Conservation (phyloP, 2,329 filamentous ascomycete genomes). For the Beauveria medogensis region DNA sequence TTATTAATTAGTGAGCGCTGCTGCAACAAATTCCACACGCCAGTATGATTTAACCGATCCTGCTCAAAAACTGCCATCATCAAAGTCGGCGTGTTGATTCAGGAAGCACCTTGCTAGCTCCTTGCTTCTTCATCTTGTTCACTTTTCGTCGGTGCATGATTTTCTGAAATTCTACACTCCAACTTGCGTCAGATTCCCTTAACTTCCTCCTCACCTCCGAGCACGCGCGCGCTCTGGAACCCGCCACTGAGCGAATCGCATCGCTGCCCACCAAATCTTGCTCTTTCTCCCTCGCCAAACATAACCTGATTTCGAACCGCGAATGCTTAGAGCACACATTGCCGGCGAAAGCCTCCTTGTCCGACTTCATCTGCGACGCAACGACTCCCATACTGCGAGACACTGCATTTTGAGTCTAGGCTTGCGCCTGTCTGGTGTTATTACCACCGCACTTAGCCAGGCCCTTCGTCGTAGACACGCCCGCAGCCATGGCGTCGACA, state of each 20-base stretch:
- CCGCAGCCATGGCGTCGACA: constrained; percentile 19
- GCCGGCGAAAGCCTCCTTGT: background rate
- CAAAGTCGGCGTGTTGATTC: background rate
- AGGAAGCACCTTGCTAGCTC: background rate
- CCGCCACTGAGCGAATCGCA: constrained; percentile 1
- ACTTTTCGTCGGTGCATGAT: background rate
- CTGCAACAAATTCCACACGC: background rate
- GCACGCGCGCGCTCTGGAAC: background rate
- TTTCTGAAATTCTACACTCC: background rate
- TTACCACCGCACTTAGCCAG: background rate
- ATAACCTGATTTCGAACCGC: background rate
- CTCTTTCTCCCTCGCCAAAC: background rate
- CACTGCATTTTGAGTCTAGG: background rate
- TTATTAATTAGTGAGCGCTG: background rate
- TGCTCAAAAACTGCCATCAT: constrained; percentile 1
- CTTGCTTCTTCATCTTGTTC: background rate
- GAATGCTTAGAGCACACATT: background rate
- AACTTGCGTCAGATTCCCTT: background rate
- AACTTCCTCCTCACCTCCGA: background rate
- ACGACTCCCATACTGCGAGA: background rate
- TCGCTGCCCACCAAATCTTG: background rate
- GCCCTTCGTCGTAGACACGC: constrained; percentile 1
- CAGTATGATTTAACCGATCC: background rate
- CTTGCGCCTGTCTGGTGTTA: constrained; percentile 3
- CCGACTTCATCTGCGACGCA: background rate